Evolutionary conservation across 2,329 filamentous ascomycete genomes (phyloP), one percentile per base, ranked within the genome.

Genomic region (Exophiala sp.): DNA sequence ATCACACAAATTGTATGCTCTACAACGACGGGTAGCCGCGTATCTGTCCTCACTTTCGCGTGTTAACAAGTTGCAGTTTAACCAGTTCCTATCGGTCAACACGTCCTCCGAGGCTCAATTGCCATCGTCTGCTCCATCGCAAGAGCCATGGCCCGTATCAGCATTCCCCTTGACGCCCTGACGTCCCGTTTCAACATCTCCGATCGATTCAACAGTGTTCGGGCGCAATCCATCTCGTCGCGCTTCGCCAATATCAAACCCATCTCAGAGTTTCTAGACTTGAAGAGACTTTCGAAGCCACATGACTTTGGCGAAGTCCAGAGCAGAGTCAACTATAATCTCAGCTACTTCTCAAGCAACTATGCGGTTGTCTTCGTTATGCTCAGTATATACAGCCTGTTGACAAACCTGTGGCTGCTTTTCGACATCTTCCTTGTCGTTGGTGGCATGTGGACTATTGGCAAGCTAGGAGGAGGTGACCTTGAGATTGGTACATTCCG

Each of bases 321-420:
- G 72, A 89, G 85, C 62, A 83, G 91, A 59, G 83, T 95, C 73
- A 95, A 94, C 77, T 96, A 96, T 83, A 98, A 98, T 72, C 74
- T 98, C 59, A 82, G 86, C 68, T 86, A 97, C 76, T 98, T 95
- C 78, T 94, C 89, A 56, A 96, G 88, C 84, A 98, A 98, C 77
- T 98, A 98, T 79, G 85, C 86, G 61, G 85, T 86, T 58, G 81
- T 97, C 62, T 95, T 97, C 68, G 77, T 86, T 63, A 94, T 98
- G 84, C 84, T 98, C 65, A 88, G 86, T 76, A 85, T 98, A 73
- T 98, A 98, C 77, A 87, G 87, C 64, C 74, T 98, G 64, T 78
- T 98, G 64, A 93, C 22, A 23, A 43, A 43, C 24, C 8, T 43
- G 2, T 43, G 40, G 40, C 40, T 43, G 2, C 40, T 43, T 19